Base-by-base conservation (phyloP, 768 basidiomycete species). In the Podaxis mareebaensis region DNA sequence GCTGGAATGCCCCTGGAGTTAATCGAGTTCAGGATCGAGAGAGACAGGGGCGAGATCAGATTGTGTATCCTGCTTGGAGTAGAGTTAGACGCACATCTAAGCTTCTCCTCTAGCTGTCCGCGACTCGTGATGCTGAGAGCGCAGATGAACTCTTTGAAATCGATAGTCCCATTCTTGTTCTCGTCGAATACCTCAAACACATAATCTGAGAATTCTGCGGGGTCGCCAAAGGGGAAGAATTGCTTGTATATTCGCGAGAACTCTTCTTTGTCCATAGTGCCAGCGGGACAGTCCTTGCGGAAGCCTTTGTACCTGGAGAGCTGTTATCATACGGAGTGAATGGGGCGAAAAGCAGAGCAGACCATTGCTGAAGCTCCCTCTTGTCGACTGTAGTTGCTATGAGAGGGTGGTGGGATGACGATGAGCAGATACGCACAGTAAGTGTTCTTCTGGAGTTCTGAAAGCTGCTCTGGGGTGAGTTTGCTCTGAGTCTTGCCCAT, bases 171-270 rank as follows among this genome's bases (percentile, higher is more conserved):
- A 77, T 93, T 96, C 83, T 91, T 89, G 81, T 96, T 93, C 72
- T 90, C 88, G 74, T 96, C 94, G 74, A 95, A 96, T 63, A 98
- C 96, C 71, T 97, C 95, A 84, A 99, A 99, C 71, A 99, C 96
- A 70, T 96, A 96, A 76, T 98, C 93, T 42, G 97, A 95, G 72
- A 99, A 99, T 74, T 96, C 92, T 64, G 81, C 87, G 7, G 97
- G 96, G 76, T 99, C 96, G 66, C 97, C 97, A 71, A 99, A 99
- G 26, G 97, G 97, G 83, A 99, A 99, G 90, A 99, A 99, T 76
- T 99, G 97, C 74, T 95, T 95, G 85, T 99, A 99, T 82, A 99
- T 99, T 76, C 91, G 89, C 71, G 91, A 85, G 79, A 99, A 99
- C 75, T 96, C 96, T 61, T 86, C 81, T 82, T 94, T 97, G 85